These are phyloP conservation scores for Apiotrichum sp. DNA, from an alignment of 1,284 basidiomycete genomes.

Conservation along the genomic window DNA sequence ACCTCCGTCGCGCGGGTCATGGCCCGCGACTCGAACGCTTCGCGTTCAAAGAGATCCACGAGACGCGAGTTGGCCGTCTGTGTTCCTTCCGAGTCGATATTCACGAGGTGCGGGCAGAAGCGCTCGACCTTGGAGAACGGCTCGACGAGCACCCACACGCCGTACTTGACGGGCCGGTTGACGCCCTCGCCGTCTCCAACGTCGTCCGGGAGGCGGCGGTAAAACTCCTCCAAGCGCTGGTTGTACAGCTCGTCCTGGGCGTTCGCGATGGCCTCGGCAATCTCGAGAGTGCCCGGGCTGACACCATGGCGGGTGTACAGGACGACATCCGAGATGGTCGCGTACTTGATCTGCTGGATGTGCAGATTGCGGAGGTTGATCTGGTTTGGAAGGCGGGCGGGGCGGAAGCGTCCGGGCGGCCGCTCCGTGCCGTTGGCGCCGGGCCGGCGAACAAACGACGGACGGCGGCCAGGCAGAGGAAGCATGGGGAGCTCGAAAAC, in stretches of 20 bases:
- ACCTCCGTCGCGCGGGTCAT: slow-evolving; percentile 76
- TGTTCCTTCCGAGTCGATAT: slow-evolving; percentile 50
- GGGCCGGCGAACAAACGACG: slow-evolving; percentile 6
- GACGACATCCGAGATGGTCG: slow-evolving; percentile 80
- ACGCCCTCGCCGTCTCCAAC: slow-evolving; percentile 31
- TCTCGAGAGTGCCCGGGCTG: slow-evolving; percentile 46
- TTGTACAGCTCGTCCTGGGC: slow-evolving; percentile 44
- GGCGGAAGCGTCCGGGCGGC: slow-evolving; percentile 28
- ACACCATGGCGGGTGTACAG: slow-evolving; percentile 63
- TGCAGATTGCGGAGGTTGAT: slow-evolving; percentile 46
- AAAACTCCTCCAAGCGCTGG: slow-evolving; percentile 37
- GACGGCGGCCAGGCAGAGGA: slow-evolving; percentile 12
- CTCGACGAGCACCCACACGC: slow-evolving; percentile 76
- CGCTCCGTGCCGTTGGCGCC: slow-evolving; percentile 1
- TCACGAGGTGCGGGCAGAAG: slow-evolving; percentile 51
- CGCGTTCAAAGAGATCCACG: slow-evolving; percentile 51
- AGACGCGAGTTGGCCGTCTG: slow-evolving; percentile 41
- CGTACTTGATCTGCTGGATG: slow-evolving; percentile 64
- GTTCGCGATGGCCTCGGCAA: slow-evolving; percentile 49
- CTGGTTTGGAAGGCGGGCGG: slow-evolving; percentile 36
- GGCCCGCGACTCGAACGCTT: slow-evolving; percentile 32
- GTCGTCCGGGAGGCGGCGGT: slow-evolving; percentile 16
- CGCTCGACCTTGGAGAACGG: slow-evolving; percentile 53
- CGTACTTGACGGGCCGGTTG: slow-evolving; percentile 59
- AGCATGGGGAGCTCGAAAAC: slow-evolving; percentile 40